These are phyloP conservation scores for Ceratobasidium sp. DNA, from an alignment of 1,284 basidiomycete species.

Conservation along the genomic window DNA sequence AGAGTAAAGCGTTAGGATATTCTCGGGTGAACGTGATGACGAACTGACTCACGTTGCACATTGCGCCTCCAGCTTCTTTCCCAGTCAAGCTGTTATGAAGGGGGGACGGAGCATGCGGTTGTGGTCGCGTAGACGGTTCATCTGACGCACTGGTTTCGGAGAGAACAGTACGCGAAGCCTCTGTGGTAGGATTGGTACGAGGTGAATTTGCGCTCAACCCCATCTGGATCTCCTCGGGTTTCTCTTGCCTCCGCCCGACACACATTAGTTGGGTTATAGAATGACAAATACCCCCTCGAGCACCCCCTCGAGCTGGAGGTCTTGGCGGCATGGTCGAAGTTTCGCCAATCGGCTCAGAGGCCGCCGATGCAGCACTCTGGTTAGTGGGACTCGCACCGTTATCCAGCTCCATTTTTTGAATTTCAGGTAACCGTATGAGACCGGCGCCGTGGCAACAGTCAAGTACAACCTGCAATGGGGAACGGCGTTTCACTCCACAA, in stretches of 20 bases:
- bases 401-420: neutral
- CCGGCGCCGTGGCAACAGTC: constrained; percentile 18
- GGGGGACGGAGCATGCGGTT: neutral
- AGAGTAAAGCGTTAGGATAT: neutral
- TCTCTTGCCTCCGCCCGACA: no score
- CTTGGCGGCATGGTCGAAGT: no score
- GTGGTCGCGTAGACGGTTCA: neutral
- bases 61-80: neutral
- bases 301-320: no score
- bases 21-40: neutral
- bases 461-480: neutral
- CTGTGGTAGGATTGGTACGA: neutral
- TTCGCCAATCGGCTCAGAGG: neutral
- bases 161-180: neutral
- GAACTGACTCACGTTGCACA: neutral
- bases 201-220: no score
- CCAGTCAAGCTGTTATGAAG: neutral
- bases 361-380: neutral
- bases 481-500: neutral
- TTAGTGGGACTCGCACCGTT: neutral
- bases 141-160: neutral
- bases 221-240: no score
- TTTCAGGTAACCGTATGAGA: constrained; percentile 1
- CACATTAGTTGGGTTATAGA: no score
- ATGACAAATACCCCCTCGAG: no score